Conservation (phyloP, 164 flowering plant genomes). For the Warburgia ugandensis region DNA sequence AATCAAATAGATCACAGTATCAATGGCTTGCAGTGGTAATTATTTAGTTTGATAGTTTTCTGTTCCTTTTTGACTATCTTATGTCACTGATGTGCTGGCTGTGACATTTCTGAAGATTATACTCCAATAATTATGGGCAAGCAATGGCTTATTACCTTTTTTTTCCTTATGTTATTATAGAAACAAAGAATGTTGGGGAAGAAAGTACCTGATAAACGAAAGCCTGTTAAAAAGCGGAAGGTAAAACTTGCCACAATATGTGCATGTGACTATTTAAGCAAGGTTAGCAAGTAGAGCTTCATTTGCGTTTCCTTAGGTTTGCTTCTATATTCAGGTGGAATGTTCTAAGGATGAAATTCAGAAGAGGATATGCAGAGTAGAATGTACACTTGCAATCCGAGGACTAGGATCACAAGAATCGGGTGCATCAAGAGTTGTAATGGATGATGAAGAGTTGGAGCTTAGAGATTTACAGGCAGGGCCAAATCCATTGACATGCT, state of each 20-base stretch:
- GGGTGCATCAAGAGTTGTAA: constrained; percentile 26
- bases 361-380: constrained; percentile 27
- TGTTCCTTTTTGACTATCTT: background rate
- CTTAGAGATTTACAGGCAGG: constrained; percentile 65
- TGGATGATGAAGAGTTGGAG: constrained; percentile 95
- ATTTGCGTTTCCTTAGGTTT: too few relatives aligned
- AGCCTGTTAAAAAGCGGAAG: constrained; percentile 38
- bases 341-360: constrained; percentile 18
- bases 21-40: constrained; percentile 30
- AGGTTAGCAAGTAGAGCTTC: too few relatives aligned
- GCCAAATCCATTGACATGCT: constrained; percentile 52
- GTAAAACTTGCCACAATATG: constrained; percentile 22
- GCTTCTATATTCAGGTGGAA: constrained; percentile 29
- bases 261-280: too few relatives aligned
- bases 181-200: constrained; percentile 35
- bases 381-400: constrained; percentile 63
- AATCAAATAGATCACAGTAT: constrained; percentile 18
- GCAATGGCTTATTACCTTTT: too few relatives aligned
- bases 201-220: constrained; percentile 42
- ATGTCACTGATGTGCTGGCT: too few relatives aligned
- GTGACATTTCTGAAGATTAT: too few relatives aligned
- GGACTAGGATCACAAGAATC: constrained; percentile 25
- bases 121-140: too few relatives aligned
- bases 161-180: constrained; percentile 7
- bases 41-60: background rate